phyloP scores from a whole-genome alignment of 768 basidiomycete genomes.

The Phlegmacium glaucopus region DNA sequence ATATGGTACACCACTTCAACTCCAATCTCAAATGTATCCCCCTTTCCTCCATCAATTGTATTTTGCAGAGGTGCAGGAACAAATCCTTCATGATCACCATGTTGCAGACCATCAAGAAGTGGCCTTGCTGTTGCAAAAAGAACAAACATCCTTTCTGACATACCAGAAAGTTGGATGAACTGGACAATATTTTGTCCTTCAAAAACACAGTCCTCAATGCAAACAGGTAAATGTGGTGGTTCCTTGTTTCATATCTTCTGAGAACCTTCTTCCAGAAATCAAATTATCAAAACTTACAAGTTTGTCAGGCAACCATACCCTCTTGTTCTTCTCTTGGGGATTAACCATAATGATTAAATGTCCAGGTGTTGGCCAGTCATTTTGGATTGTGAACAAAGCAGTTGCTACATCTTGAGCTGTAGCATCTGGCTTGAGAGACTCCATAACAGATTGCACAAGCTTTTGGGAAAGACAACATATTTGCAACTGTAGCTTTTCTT shows the following conservation, averaged over 20 bases:
- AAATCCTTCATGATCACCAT: constrained; percentile 1
- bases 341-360: constrained; percentile 45
- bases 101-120: neutral
- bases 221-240: constrained; percentile 8
- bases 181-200: constrained; percentile 46
- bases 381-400: constrained; percentile 21
- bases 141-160: constrained; percentile 41
- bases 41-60: neutral
- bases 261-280: neutral
- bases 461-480: constrained; percentile 32
- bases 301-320: constrained; percentile 40
- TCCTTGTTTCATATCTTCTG: constrained; percentile 1
- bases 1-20: no score
- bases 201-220: constrained; percentile 35
- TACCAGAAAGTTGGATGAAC: constrained; percentile 44
- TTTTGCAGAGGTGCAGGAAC: neutral
- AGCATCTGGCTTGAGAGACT: constrained; percentile 12
- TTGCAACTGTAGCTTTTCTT: constrained; percentile 26
- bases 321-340: constrained; percentile 25
- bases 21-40: neutral
- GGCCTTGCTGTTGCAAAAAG: constrained; percentile 33
- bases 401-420: constrained; percentile 21
- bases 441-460: constrained; percentile 16
- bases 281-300: constrained; percentile 31
- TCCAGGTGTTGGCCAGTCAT: constrained; percentile 45